A percentile compares a stretch with the other conserved stretches of the same genome.
Conservation (phyloP, 2,329 filamentous ascomycete genomes). For the Colletotrichum melonis region DNA sequence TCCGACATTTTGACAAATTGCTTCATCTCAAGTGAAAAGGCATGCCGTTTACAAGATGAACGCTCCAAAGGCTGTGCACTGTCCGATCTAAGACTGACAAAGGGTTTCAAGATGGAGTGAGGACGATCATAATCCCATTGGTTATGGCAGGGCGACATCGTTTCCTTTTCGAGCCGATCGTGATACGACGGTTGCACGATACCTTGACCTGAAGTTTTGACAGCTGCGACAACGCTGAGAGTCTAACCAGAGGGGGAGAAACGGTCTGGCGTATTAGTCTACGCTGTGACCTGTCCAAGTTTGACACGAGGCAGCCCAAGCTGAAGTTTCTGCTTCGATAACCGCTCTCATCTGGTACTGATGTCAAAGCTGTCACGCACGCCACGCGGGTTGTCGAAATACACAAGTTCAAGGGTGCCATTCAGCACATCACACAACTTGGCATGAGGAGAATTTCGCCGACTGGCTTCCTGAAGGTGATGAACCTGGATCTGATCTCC, state of each 20-base stretch:
- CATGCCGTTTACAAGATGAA: constrained; percentile 5
- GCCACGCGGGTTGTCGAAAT: background rate
- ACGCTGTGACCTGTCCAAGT: constrained; percentile 18
- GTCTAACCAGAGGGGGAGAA: background rate
- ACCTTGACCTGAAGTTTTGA: background rate
- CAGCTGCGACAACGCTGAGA: background rate
- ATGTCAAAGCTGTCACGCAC: background rate
- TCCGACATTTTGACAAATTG: background rate
- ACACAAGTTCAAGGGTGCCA: background rate
- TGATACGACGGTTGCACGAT: background rate
- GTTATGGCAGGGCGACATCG: background rate
- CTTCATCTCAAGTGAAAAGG: constrained; percentile 6
- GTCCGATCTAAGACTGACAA: background rate
- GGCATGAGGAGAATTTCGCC: background rate
- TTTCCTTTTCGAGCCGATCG: background rate
- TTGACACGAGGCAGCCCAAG: constrained; percentile 20
- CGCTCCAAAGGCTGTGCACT: background rate
- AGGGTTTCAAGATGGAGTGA: background rate
- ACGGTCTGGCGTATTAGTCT: background rate
- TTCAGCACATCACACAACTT: constrained; percentile 3
- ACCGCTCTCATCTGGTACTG: background rate
- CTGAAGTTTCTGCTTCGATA: constrained; percentile 7
- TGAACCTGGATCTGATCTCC: constrained; percentile 23
- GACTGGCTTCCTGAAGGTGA: constrained; percentile 13
- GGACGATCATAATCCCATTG: background rate